Evolutionary conservation across 352 stramenopile species (phyloP).

Genomic region (Globisporangium splendens): DNA sequence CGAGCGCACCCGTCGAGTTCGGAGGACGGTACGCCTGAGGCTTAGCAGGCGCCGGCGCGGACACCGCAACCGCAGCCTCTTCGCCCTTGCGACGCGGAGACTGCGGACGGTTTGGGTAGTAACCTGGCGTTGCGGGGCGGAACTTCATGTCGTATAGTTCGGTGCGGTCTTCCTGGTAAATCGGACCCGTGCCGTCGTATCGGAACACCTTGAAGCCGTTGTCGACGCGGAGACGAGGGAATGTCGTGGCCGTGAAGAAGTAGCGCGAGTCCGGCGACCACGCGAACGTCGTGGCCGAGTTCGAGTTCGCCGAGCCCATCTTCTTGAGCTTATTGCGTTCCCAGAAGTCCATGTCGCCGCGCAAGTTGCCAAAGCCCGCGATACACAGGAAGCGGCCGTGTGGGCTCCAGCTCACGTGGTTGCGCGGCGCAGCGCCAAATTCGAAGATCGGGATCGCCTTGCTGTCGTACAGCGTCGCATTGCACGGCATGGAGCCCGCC

Average conservation of each 20-base stretch:
- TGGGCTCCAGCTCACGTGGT: constrained; percentile 94
- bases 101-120: constrained; percentile 88
- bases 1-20: constrained; percentile 87
- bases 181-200: constrained; percentile 93
- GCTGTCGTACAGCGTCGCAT: constrained; percentile 95
- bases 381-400: constrained; percentile 96
- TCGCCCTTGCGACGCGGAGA: constrained; percentile 74
- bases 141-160: constrained; percentile 90
- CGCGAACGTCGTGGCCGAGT: constrained; percentile 70
- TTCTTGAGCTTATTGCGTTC: constrained; percentile 95
- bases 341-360: constrained; percentile 96
- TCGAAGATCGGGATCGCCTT: constrained; percentile 94
- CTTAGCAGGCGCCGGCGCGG: constrained; percentile 49
- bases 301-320: constrained; percentile 83
- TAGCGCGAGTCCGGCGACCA: constrained; percentile 95
- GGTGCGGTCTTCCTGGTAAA: constrained; percentile 77
- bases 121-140: constrained; percentile 60
- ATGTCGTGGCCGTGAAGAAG: constrained; percentile 95
- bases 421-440: constrained; percentile 94
- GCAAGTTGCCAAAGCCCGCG: constrained; percentile 96
- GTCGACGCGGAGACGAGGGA: constrained; percentile 98
- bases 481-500: constrained; percentile 92
- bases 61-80: constrained; percentile 30
- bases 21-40: constrained; percentile 85
- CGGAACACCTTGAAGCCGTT: constrained; percentile 96